Evolutionary conservation across 805 yeast genomes (phyloP), one percentile per base, ranked within the genome.

Genomic region (Saccharomycodes ludwigii): DNA sequence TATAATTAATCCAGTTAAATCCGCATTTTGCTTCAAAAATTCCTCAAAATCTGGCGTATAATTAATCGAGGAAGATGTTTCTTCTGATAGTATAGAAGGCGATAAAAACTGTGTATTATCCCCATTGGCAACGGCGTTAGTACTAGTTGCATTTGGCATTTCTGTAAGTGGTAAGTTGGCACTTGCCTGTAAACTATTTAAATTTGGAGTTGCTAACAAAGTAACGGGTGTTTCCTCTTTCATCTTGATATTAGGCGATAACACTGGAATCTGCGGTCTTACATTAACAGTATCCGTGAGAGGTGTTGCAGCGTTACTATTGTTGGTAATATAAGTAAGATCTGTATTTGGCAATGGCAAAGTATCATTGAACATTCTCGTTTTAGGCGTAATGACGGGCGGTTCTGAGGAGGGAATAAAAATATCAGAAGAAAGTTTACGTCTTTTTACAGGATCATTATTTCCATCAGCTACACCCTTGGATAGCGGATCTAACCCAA

Each of bases 31-130:
- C 34, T 43, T 42, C 36, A 52, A 42, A 34, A 54, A 54, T 33
- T 54, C 59, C 28, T 54, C 58, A 26, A 52, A 52, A 21, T 49
- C 54, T n/a, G 56, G 58, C 2, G 49, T 41, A 17, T 43, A 38
- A 13, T 47, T 40, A 4, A 36, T 39, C 14, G 39, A 32, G 13
- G 42, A n/a, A n/a, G n/a, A n/a, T n/a, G n/a, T n/a, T n/a, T n/a
- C n/a, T n/a, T n/a, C n/a, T n/a, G n/a, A n/a, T n/a, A n/a, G n/a
- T n/a, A n/a, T n/a, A n/a, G n/a, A n/a, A n/a, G n/a, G n/a, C n/a
- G n/a, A n/a, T n/a, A n/a, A n/a, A n/a, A n/a, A n/a, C n/a, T n/a
- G n/a, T n/a, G n/a, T n/a, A n/a, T n/a, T n/a, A n/a, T n/a, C n/a
- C n/a, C n/a, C n/a, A n/a, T n/a, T n/a, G n/a, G n/a, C n/a, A n/a